Percentiles rank a stretch among this genome's conserved stretches.
phyloP scores from a whole-genome alignment of 768 basidiomycete species.

The Russula vinacea region DNA sequence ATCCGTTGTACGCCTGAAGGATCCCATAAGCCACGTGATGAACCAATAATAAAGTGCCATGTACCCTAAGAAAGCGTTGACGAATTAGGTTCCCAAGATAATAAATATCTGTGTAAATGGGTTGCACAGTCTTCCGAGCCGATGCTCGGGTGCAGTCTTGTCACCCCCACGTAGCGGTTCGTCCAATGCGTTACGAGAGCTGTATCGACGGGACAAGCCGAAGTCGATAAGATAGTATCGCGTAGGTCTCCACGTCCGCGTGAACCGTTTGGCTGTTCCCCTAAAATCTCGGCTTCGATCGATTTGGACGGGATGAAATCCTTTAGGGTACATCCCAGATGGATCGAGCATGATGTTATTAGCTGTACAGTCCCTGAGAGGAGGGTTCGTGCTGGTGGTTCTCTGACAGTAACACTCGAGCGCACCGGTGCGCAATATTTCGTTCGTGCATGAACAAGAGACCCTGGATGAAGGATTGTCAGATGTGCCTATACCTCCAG shows the following conservation, averaged over 20 bases:
- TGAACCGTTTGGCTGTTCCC: slow-evolving; percentile 32
- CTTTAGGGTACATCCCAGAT: slow-evolving; percentile 30
- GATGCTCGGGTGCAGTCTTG: slow-evolving; percentile 39
- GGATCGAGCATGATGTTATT: slow-evolving; percentile 36
- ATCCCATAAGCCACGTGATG: slow-evolving; percentile 13
- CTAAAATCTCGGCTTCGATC: slow-evolving; percentile 30
- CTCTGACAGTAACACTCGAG: slow-evolving; percentile 20
- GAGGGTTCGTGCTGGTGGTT: not conserved
- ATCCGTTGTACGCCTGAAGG: slow-evolving; percentile 29
- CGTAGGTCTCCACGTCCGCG: slow-evolving; percentile 34
- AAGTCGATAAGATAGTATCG: slow-evolving; percentile 42
- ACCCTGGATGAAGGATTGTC: slow-evolving; percentile 24
- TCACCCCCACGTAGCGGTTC: slow-evolving; percentile 42
- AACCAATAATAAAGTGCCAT: no score
- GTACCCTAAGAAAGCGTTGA: slow-evolving; percentile 32
- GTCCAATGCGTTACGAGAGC: slow-evolving; percentile 33
- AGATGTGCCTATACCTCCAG: not conserved
- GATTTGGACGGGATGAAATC: slow-evolving; percentile 33
- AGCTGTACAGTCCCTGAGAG: slow-evolving; percentile 21
- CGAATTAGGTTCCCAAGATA: slow-evolving; percentile 38
- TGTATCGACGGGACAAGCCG: slow-evolving; percentile 37
- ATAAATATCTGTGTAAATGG: slow-evolving; percentile 40
- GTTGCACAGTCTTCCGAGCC: slow-evolving; percentile 27
- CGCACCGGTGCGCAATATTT: slow-evolving; percentile 35
- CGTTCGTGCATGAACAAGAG: slow-evolving; percentile 32